Base-by-base conservation (phyloP, 352 stramenopile species). In the Globisporangium perplexum region DNA sequence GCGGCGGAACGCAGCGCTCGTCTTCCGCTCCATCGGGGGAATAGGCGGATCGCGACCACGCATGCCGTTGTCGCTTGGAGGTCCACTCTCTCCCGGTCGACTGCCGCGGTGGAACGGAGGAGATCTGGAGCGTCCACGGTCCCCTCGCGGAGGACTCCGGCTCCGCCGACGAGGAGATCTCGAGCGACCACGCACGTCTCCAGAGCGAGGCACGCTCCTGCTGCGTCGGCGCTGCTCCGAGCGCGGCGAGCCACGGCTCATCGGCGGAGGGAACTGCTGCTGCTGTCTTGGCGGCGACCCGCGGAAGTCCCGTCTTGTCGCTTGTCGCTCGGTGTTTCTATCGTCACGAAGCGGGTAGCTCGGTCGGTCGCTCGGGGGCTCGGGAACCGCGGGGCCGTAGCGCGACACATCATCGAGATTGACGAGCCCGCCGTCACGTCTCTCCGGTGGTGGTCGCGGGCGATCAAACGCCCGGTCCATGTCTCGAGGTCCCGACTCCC, bases 11-110 rank as follows among this genome's bases (percentile, higher is more conserved):
- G 41, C 11, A 38, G 68, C 53, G 50, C 48, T 41, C 28, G 56
- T 26, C 18, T 57, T 62, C 11, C 62, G 69, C n/a, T 66, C 60
- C 14, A 65, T 20, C 11, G 50, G 55, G 43, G 55, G 61, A 12
- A 46, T 11, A 8, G 20, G 41, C 41, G 41, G 41, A n/a, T 68
- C 62, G 50, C 59, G 70, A 38, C 59, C 62, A 50, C 47, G 66
- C 48, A 65, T 59, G 31, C 56, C 48, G 62, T 53, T 59, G 36
- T 57, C 38, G 8, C 52, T 7, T 55, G 53, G 47, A 8, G 39
- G 39, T 2, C 11, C 55, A 47, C 41, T 46, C n/a, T 56, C 49
- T 24, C 10, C 22, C 33, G 31, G 41, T 3, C 39, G 55, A 20
- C n/a, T n/a, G n/a, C 49, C 23, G 18, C 23, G 30, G 23, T 42